Percentiles rank a stretch among this genome's conserved stretches.
Evolutionary conservation across 192 early-diverging fungal genomes (phyloP).

Genomic region (Endogone sp.): DNA sequence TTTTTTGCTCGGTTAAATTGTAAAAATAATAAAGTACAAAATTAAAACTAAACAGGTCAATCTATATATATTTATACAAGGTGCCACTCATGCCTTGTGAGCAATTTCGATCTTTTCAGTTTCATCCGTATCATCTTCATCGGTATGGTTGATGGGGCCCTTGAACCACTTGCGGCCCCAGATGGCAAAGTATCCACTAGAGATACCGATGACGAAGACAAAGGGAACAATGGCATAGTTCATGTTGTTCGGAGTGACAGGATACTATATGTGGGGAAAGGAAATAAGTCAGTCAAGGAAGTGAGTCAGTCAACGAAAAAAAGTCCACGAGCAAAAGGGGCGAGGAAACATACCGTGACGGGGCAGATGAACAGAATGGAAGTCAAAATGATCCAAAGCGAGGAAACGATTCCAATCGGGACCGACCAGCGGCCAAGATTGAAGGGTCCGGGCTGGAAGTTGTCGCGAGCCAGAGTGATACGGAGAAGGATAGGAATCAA

Average conservation of each 20-base stretch:
- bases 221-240: constrained; percentile 40
- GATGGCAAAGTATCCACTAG: constrained; percentile 38
- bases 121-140: constrained; percentile 10
- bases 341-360: no score
- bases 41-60: no score
- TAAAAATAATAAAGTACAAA: no score
- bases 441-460: constrained; percentile 48
- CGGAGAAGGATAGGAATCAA: constrained; percentile 48
- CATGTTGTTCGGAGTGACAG: constrained; percentile 40
- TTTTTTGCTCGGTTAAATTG: no score
- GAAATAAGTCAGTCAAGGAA: constrained; percentile 2
- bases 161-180: constrained; percentile 54
- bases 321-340: no score
- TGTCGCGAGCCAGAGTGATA: constrained; percentile 33
- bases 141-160: constrained; percentile 24
- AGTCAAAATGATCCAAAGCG: constrained; percentile 43
- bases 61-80: no score
- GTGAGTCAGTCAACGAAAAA: no score
- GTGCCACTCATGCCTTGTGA: not conserved
- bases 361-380: constrained; percentile 43
- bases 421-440: constrained; percentile 41
- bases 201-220: constrained; percentile 35
- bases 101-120: not conserved
- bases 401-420: constrained; percentile 32
- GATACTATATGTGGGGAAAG: constrained; percentile 23